phyloP scores from a whole-genome alignment of 768 basidiomycete genomes.

The Tylopilus rubrobrunneus region DNA sequence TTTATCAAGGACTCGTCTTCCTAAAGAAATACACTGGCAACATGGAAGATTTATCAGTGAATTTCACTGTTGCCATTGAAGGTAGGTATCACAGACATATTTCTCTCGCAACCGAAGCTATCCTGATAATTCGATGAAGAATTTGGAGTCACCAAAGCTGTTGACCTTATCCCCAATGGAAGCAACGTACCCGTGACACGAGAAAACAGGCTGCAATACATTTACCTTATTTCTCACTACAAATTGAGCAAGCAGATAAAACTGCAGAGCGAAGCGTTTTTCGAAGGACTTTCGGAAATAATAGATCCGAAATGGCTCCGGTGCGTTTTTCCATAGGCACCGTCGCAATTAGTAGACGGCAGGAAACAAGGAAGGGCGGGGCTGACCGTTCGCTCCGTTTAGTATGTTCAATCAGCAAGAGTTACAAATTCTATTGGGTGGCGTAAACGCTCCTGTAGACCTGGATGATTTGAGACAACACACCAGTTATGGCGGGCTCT shows the following conservation, averaged over 20 bases:
- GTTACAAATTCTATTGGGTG: slow-evolving; percentile 86
- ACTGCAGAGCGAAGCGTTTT: slow-evolving; percentile 79
- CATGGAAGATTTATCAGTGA: slow-evolving; percentile 83
- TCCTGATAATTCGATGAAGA: slow-evolving; percentile 42
- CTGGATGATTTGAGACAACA: slow-evolving; percentile 74
- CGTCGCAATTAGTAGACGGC: neutral
- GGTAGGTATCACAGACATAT: slow-evolving; percentile 43
- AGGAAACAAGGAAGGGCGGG: neutral
- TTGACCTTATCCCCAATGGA: slow-evolving; percentile 81
- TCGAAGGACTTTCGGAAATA: slow-evolving; percentile 88
- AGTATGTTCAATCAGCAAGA: slow-evolving; percentile 99
- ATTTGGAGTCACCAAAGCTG: slow-evolving; percentile 69
- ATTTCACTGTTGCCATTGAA: slow-evolving; percentile 84
- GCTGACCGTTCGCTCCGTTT: slow-evolving; percentile 10
- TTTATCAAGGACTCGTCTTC: slow-evolving; percentile 89
- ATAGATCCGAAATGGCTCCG: slow-evolving; percentile 88
- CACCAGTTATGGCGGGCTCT: slow-evolving; percentile 81
- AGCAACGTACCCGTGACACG: slow-evolving; percentile 80
- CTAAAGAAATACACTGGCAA: slow-evolving; percentile 89
- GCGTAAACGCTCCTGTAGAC: slow-evolving; percentile 81
- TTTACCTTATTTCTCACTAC: slow-evolving; percentile 85
- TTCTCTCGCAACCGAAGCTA: neutral
- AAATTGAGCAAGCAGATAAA: slow-evolving; percentile 87
- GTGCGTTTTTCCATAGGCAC: slow-evolving; percentile 29
- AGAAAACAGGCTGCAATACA: slow-evolving; percentile 88